Base-by-base conservation (phyloP, 2,329 filamentous ascomycete genomes). In the Pestalotiopsis sp. region DNA sequence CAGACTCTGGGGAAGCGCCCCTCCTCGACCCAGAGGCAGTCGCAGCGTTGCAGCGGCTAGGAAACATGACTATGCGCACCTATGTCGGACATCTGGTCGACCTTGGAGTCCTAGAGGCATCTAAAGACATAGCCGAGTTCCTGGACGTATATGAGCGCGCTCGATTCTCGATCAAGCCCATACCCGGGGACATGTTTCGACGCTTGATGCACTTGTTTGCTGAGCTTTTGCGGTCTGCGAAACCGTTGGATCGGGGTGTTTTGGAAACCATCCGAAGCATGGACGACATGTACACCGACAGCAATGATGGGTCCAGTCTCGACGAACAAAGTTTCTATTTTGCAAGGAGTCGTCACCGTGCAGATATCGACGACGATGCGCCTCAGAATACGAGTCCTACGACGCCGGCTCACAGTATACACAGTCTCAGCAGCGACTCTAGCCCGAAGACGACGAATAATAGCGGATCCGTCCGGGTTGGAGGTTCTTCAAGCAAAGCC, bases 121-220 rank as follows among this genome's bases (percentile, higher is more conserved):
- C 81, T 64, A 69, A 71, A 59, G 60, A 70, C 2, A 90, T 77
- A 72, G 84, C 71, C 77, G 88, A 78, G 70, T 99, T 98, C 75
- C 81, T 98, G 22, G 79, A 85, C 1, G 82, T 88, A 22, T 99
- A 98, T 80, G 96, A 98, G 80, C 84, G 88, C 67, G 94, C 94
- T 2, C 90, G 95, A 55, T 99, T 97, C 81, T 94, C 93, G 1
- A 88, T 87, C 0, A 82, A 84, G 4, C 87, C 91, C 1, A 82
- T 97, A 3, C 86, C 88, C 2, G 91, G 94, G 72, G 75, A 80
- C 0, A 86, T 91, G 64, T 98, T 99, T 76, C 86, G 92, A 48
- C 81, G 86, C 24, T 82, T 98, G 38, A 98, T 98, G 94, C 87
- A 89, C 67, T 84, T 92, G 30, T 98, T 98, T 78, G 92, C 94